phyloP scores from a whole-genome alignment of 2,329 filamentous ascomycete species.

The Chrysoporthe austroafricana region DNA sequence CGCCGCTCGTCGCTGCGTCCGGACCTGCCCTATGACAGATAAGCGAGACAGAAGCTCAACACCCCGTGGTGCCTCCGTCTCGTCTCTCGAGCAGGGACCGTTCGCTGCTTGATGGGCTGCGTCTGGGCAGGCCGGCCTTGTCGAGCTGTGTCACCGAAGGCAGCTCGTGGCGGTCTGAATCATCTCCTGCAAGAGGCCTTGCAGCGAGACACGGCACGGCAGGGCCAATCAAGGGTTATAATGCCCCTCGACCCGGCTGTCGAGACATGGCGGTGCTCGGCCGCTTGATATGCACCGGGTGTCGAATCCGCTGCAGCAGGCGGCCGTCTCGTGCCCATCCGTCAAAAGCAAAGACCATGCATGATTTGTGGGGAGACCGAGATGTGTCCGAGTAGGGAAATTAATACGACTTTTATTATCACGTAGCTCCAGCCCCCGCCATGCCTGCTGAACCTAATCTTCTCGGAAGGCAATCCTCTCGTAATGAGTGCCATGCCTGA shows the following conservation, averaged over 20 bases:
- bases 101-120: background rate
- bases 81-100: background rate
- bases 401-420: too few relatives aligned
- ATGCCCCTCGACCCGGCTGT: background rate
- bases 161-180: background rate
- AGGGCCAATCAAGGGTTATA: background rate
- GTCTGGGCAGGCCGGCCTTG: background rate
- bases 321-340: background rate
- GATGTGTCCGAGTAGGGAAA: too few relatives aligned
- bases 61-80: background rate
- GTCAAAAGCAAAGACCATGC: too few relatives aligned
- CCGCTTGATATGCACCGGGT: background rate
- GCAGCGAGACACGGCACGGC: background rate
- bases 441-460: too few relatives aligned
- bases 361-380: too few relatives aligned
- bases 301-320: background rate
- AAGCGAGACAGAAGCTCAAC: background rate
- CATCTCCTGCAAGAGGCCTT: background rate
- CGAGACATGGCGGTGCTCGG: background rate
- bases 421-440: too few relatives aligned
- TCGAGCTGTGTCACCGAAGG: too few relatives aligned
- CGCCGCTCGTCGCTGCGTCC: background rate
- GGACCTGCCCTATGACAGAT: background rate
- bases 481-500: too few relatives aligned
- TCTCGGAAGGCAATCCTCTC: too few relatives aligned